These are phyloP conservation scores for Phytophthora melonis DNA, from an alignment of 352 stramenopile genomes.

Conservation along the genomic window DNA sequence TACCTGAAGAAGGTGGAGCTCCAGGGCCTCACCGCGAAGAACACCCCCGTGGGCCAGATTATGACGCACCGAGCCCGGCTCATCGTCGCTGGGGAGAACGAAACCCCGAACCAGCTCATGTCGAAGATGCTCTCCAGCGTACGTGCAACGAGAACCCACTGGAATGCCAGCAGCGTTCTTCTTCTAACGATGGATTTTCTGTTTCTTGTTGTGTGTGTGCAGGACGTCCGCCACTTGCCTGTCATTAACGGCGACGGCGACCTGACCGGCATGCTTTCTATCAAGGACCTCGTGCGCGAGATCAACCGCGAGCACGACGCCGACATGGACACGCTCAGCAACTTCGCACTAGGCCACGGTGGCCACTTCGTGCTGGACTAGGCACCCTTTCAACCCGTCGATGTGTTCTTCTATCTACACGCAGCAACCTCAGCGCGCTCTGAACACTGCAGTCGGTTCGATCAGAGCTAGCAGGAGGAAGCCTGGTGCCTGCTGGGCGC, in stretches of 20 bases:
- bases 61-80: constrained; percentile 94
- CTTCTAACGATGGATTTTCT: neutral
- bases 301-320: constrained; percentile 84
- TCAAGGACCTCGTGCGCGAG: constrained; percentile 94
- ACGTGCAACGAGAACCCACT: neutral
- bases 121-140: constrained; percentile 95
- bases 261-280: constrained; percentile 94
- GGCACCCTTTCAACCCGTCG: neutral
- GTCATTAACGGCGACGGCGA: constrained; percentile 93
- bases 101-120: constrained; percentile 94
- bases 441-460: constrained; percentile 8
- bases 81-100: constrained; percentile 85
- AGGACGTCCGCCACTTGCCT: constrained; percentile 95
- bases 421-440: neutral
- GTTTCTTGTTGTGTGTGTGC: neutral
- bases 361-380: constrained; percentile 88
- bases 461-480: neutral
- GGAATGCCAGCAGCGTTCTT: neutral
- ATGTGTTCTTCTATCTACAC: constrained; percentile 16
- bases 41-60: constrained; percentile 93
- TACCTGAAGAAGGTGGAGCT: constrained; percentile 97
- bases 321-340: constrained; percentile 84
- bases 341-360: constrained; percentile 78
- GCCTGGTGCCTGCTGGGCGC: too few relatives aligned
- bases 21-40: constrained; percentile 88